phyloP scores from a whole-genome alignment of 139 green algal species.

The Spirogloea muscicola region DNA sequence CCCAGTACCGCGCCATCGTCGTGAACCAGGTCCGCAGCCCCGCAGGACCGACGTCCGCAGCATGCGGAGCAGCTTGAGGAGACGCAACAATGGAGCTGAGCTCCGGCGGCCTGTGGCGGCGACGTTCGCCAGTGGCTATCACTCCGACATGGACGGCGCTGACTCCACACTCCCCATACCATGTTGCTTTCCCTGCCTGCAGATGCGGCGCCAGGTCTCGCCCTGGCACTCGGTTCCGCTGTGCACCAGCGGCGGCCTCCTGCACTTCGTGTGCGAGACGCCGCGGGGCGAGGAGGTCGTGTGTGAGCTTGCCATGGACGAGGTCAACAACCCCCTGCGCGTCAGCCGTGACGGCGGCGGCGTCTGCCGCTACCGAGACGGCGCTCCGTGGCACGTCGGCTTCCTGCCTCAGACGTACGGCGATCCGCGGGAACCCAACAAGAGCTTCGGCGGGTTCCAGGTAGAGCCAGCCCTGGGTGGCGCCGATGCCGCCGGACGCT shows the following conservation, averaged over 20 bases:
- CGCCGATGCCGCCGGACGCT: too few species aligned
- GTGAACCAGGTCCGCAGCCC: too few species aligned
- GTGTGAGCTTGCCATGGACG: slow-evolving; percentile 96
- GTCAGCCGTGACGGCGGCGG: not conserved
- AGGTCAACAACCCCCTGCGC: slow-evolving; percentile 72
- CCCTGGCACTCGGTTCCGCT: slow-evolving; percentile 97
- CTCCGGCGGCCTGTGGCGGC: too few species aligned
- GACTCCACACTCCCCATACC: too few species aligned
- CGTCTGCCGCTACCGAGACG: not conserved
- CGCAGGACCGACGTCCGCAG: too few species aligned
- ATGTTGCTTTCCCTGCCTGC: too few species aligned
- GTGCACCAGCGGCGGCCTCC: slow-evolving; percentile 67
- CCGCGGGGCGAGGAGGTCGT: slow-evolving; percentile 87
- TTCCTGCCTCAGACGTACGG: slow-evolving; percentile 97
- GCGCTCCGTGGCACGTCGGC: slow-evolving; percentile 97
- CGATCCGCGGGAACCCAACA: slow-evolving; percentile 70
- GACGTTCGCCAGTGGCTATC: too few species aligned
- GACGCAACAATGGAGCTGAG: too few species aligned
- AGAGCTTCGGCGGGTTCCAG: slow-evolving; percentile 47
- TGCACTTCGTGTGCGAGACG: slow-evolving; percentile 98
- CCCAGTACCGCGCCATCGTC: too few species aligned
- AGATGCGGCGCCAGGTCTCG: slow-evolving; percentile 58
- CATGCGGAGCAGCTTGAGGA: too few species aligned
- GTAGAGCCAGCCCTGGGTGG: slow-evolving; percentile 20
- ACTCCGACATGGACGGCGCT: too few species aligned